Evolutionary conservation across 768 basidiomycete species (phyloP), one percentile per base, ranked within the genome.

Genomic region (Hygrocybe coccinea): DNA sequence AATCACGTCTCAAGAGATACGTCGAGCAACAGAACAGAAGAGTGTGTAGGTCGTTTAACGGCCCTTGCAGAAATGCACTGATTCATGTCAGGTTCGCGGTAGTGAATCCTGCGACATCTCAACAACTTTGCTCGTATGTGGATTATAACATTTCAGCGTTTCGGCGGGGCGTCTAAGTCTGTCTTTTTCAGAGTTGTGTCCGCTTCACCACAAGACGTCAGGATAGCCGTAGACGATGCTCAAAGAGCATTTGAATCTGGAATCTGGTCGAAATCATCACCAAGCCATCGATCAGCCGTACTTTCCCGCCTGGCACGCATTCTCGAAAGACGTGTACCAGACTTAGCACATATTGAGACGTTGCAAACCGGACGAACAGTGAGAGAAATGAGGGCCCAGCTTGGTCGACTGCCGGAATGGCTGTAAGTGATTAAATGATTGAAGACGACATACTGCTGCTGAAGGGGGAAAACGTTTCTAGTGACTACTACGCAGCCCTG

Each of bases 401-500:
- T 94, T 3, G 73, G 78, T 1, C 77, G 91, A 37, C 74, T 93
- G 35, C 89, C 90, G 5, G 89, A 93, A 68, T 94, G 91, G 91
- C 76, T 92, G 87, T 91, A 60, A 67, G 86, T 5, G 17, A n/a
- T n/a, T n/a, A n/a, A 52, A 59, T 57, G 48, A 52, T 35, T 34
- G 11, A 17, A 37, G 22, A 12, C 33, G 2, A 15, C n/a, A n/a
- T n/a, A n/a, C 6, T 41, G 24, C 51, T 36, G 52, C n/a, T 55
- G 12, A 41, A 3, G 48, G 44, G 35, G 24, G 14, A 33, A 38
- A 57, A 47, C 38, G 52, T 45, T 21, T 21, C 33, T 49, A 91
- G 88, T 52, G 85, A 85, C 52, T 94, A 93, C 63, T 91, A 82
- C 60, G 80, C 86, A 22, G 86, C 89, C 1, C 64, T 92, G 3